Conservation (phyloP, 164 flowering plant genomes). For the Vitis riparia region DNA sequence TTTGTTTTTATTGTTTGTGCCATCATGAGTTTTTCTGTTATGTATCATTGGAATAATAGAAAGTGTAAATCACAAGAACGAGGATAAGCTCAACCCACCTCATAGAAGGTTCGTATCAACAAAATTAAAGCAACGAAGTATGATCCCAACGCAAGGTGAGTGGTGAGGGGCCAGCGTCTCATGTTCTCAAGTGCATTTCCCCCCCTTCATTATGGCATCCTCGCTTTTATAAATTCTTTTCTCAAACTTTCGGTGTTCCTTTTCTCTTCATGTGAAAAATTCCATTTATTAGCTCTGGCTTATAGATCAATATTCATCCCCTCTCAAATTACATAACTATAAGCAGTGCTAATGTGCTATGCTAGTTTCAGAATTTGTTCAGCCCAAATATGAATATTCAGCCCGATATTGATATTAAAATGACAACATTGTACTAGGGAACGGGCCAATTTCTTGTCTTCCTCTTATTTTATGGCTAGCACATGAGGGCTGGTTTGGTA, state of each 20-base stretch:
- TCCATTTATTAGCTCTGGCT: background rate
- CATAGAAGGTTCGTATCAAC: background rate
- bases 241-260: slow-evolving; percentile 18
- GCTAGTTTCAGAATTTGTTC: too few relatives aligned
- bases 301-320: background rate
- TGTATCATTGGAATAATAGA: too few relatives aligned
- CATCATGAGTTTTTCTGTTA: too few relatives aligned
- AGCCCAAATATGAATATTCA: too few relatives aligned
- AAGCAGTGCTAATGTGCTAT: too few relatives aligned
- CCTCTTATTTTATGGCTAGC: too few relatives aligned
- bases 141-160: slow-evolving; percentile 15
- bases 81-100: too few relatives aligned
- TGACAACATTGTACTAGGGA: background rate
- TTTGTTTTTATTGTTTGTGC: too few relatives aligned
- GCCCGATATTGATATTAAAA: too few relatives aligned
- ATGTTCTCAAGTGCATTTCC: slow-evolving; percentile 25
- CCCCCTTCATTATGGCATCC: slow-evolving; percentile 23
- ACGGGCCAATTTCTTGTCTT: background rate
- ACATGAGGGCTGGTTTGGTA: too few relatives aligned
- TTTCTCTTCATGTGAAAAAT: background rate
- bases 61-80: too few relatives aligned
- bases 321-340: background rate
- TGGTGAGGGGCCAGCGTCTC: slow-evolving; percentile 13
- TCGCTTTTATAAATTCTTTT: slow-evolving; percentile 8
- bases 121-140: slow-evolving; percentile 4